Percentiles rank a stretch among this genome's conserved stretches.
Conservation (phyloP, 2,329 filamentous ascomycete genomes). For the Xylariales sp. region DNA sequence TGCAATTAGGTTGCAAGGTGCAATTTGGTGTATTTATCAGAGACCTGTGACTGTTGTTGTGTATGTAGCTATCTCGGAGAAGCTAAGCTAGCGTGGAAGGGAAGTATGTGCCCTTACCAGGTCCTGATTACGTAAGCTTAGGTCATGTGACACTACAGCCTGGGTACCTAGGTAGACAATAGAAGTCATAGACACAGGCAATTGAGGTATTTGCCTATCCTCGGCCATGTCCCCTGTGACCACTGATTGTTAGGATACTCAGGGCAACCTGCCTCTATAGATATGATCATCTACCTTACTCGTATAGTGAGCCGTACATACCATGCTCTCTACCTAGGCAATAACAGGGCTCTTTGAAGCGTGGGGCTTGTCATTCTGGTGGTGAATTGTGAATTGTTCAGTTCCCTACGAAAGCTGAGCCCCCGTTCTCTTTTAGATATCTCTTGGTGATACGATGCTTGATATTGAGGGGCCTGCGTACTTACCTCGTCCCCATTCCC, state of each 20-base stretch:
- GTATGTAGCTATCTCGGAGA: no score
- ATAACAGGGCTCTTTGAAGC: not conserved
- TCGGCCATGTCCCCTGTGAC: no score
- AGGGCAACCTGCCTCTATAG: not conserved
- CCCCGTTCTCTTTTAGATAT: slow-evolving; percentile 20
- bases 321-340: not conserved
- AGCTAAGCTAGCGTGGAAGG: no score
- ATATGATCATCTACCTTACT: not conserved
- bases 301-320: not conserved
- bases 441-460: slow-evolving; percentile 7
- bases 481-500: slow-evolving; percentile 7
- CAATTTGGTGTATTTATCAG: no score
- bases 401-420: slow-evolving; percentile 11
- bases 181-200: no score
- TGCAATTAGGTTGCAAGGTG: no score
- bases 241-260: not conserved
- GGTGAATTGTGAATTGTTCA: not conserved
- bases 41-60: no score
- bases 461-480: slow-evolving; percentile 19
- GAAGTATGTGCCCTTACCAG: no score
- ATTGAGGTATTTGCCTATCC: no score
- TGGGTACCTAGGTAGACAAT: no score
- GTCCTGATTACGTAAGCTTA: no score
- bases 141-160: no score
- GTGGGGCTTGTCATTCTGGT: not conserved